These are phyloP conservation scores for Cucurbita moschata DNA, from an alignment of 306 rosid species.

Conservation along the genomic window DNA sequence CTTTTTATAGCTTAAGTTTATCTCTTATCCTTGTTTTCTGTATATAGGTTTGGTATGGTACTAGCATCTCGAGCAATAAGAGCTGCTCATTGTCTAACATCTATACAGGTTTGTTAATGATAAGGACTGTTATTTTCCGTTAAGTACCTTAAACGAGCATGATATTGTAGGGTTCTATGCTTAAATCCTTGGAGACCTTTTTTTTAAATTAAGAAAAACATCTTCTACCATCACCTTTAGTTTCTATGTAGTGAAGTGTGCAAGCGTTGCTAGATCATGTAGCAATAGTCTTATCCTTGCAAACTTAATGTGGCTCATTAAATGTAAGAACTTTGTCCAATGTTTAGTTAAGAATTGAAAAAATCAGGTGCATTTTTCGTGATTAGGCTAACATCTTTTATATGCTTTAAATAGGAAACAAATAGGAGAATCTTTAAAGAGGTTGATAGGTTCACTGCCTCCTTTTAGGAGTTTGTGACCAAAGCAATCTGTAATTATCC, in stretches of 20 bases:
- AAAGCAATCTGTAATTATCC: background rate
- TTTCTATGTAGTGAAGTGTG: background rate
- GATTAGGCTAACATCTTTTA: background rate
- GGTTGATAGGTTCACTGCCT: background rate
- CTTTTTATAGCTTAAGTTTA: background rate
- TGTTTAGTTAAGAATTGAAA: background rate
- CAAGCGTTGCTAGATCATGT: background rate
- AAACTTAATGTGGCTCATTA: background rate
- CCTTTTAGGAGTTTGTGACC: background rate
- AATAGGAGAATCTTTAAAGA: background rate
- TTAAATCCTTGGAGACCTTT: background rate
- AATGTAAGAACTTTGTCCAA: background rate
- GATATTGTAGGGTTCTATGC: background rate
- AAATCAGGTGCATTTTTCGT: background rate
- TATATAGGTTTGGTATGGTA: constrained; percentile 61
- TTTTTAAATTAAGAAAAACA: background rate
- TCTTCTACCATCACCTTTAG: background rate
- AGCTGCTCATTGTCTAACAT: constrained; percentile 96
- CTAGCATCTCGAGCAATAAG: constrained; percentile 85
- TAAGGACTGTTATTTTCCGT: background rate
- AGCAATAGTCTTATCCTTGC: background rate
- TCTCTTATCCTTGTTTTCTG: constrained; percentile 13
- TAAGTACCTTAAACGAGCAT: background rate
- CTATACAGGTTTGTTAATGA: constrained; percentile 65
- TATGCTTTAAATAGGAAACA: background rate